phyloP scores from a whole-genome alignment of 768 basidiomycete genomes.

The Cubamyces sp. region DNA sequence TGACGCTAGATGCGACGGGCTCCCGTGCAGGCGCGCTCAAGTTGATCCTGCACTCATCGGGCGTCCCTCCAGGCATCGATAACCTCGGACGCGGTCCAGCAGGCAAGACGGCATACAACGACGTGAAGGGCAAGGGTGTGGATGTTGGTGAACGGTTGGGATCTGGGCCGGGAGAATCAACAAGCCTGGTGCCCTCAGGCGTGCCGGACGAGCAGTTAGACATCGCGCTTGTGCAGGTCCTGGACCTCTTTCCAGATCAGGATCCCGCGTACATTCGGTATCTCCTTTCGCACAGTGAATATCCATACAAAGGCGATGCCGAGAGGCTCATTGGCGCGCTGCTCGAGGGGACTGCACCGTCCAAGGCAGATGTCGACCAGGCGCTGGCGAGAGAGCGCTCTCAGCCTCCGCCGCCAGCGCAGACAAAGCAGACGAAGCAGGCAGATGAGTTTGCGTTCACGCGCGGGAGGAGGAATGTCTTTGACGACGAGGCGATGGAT shows the following conservation, averaged over 20 bases:
- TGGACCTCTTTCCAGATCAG: slow-evolving; percentile 76
- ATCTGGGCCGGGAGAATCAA: too few relatives aligned
- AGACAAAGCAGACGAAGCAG: background rate
- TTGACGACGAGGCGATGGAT: slow-evolving; percentile 76
- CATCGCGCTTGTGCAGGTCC: slow-evolving; percentile 64
- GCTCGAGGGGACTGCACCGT: slow-evolving; percentile 72
- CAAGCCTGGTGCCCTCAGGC: background rate
- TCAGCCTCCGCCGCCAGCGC: slow-evolving; percentile 7
- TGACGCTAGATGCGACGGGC: slow-evolving; percentile 31
- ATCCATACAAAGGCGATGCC: slow-evolving; percentile 53
- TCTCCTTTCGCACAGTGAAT: slow-evolving; percentile 53
- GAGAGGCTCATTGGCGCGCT: slow-evolving; percentile 72
- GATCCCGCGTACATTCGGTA: slow-evolving; percentile 58
- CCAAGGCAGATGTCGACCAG: slow-evolving; percentile 35
- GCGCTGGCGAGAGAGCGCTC: slow-evolving; percentile 26
- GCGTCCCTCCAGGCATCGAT: slow-evolving; percentile 46
- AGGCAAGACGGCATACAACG: slow-evolving; percentile 38
- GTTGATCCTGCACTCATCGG: slow-evolving; percentile 66
- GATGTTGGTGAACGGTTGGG: slow-evolving; percentile 22
- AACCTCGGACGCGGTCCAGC: slow-evolving; percentile 38
- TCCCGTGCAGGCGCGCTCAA: slow-evolving; percentile 57
- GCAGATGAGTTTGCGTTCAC: slow-evolving; percentile 35
- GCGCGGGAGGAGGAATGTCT: slow-evolving; percentile 68
- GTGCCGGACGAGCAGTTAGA: slow-evolving; percentile 51
- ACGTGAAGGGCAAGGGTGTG: slow-evolving; percentile 37